Base-by-base conservation (phyloP, 345 rosid genomes). In the Ceriops decandra region DNA sequence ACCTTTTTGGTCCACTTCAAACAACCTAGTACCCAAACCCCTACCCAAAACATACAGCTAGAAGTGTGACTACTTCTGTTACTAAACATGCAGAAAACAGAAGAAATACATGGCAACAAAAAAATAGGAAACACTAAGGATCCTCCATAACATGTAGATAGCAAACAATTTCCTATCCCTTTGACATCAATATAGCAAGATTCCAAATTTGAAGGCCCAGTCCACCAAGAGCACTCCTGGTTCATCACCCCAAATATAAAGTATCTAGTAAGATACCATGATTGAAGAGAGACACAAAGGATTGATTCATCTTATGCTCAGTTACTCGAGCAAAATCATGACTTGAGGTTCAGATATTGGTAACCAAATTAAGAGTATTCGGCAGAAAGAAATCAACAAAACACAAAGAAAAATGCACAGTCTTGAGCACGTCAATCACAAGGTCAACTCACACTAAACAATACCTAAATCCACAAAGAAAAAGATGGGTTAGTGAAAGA, bases 1-100 rank as follows among this genome's bases (percentile, higher is more conserved):
- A 49, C 65, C 57, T 66, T 24, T 60, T 79, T 30, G 46, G 52
- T 60, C 42, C 57, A 32, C 58, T 58, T 63, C 28, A 60, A 77
- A 67, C 56, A 78, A 77, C 56, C 56, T 30, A 67, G 61, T 58
- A 59, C 28, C 16, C 56, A 57, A 38, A 53, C 67, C 52, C 54
- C 77, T 31, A 27, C 33, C 49, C 57, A 10, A 68, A 66, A 57
- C 20, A 28, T 70, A 70, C 47, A 33, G 62, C 62, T 57, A 60
- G 56, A 63, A 63, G 38, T 11, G 54, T 69, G 49, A 42, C 24
- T 16, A 20, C 47, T 52, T 63, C 66, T 22, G 13, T 33, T 19
- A 62, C 10, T 2, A 38, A 13, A 64, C 42, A 70, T 33, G 38
- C n/a, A 60, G 35, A 26, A 20, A n/a, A 1, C 27, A 58, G 30